Base-by-base conservation (phyloP, 768 basidiomycete species). In the Tulasnella sp. region DNA sequence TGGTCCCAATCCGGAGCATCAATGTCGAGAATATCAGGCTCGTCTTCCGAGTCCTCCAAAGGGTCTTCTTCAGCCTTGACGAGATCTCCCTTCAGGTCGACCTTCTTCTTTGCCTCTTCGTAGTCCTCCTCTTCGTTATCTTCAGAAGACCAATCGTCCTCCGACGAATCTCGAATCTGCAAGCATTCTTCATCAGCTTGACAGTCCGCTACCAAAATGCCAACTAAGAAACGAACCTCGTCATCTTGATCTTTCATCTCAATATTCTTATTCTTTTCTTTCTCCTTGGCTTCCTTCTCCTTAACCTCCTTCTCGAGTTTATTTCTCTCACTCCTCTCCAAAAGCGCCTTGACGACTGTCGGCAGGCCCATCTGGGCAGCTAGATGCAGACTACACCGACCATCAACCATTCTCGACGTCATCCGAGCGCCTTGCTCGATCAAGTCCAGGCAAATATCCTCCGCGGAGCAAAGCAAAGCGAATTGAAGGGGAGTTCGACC, bases 401-500 rank as follows among this genome's bases (percentile, higher is more conserved):
- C 90, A 77, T 90, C 89, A 1, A 86, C 88, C 11, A 90, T 82
- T 3, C 89, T 83, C 6, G 87, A 84, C 0, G 86, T 88, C 79
- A 90, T 88, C 70, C 87, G 83, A 1, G 87, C 88, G 3, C 87
- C 88, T 19, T 86, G 86, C 58, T 89, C 86, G 71, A 90, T 84
- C 37, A 90, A 83, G 42, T 86, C 85, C 77, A 82, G 82, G 0
- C 87, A 87, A 72, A 88, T 85, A 0, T 87, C 87, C 4, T 79
- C 79, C 0, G 85, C 85, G 49, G 84, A 83, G 58, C 83, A 84
- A 19, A 89, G 73, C 70, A 90, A 85, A 4, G 89, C 88, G 42
- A 89, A 82, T 71, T 90, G 90, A 22, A 90, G 82, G 0, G 86
- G 82, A 14, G 88, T 88, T 3, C 90, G 87, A 0, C 89, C 90